Evolutionary conservation across 2,329 filamentous ascomycete species (phyloP).

Genomic region (Pyricularia pennisetigena): DNA sequence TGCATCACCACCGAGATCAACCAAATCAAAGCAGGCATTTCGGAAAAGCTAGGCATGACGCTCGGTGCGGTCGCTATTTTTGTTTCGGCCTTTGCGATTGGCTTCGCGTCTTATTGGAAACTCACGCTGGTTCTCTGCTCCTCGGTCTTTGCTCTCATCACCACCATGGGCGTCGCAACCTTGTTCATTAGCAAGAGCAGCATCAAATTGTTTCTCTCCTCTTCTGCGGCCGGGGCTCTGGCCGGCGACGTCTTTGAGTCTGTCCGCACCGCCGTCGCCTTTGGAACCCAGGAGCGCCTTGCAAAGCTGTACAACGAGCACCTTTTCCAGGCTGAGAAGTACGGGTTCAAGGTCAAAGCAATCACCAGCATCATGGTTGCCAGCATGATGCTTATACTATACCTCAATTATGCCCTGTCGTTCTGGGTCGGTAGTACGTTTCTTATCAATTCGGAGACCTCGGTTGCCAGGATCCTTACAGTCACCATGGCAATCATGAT

Average conservation of each 20-base stretch:
- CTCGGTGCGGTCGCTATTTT: conserved; percentile 73
- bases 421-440: conserved; percentile 83
- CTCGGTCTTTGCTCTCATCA: conserved; percentile 68
- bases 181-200: conserved; percentile 71
- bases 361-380: conserved; percentile 68
- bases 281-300: conserved; percentile 88
- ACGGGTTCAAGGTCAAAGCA: conserved; percentile 66
- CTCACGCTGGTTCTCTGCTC: conserved; percentile 79
- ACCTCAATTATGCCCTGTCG: conserved; percentile 82
- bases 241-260: conserved; percentile 93
- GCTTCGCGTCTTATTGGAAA: conserved; percentile 88
- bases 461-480: conserved; percentile 64
- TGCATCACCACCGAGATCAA: conserved; percentile 93
- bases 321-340: conserved; percentile 61
- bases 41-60: conserved; percentile 76
- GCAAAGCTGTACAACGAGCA: conserved; percentile 75
- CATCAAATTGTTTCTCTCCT: conserved; percentile 67
- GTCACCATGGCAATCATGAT: conserved; percentile 89
- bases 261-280: conserved; percentile 83
- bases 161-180: conserved; percentile 66
- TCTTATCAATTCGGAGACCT: conserved; percentile 54
- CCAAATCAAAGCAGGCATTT: conserved; percentile 86
- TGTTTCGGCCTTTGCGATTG: conserved; percentile 79
- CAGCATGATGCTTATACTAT: conserved; percentile 57
- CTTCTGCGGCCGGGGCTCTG: conserved; percentile 75